Percentiles rank a stretch among this genome's conserved stretches.
phyloP scores from a whole-genome alignment of 768 basidiomycete genomes.

The Paxillus rubicundulus region DNA sequence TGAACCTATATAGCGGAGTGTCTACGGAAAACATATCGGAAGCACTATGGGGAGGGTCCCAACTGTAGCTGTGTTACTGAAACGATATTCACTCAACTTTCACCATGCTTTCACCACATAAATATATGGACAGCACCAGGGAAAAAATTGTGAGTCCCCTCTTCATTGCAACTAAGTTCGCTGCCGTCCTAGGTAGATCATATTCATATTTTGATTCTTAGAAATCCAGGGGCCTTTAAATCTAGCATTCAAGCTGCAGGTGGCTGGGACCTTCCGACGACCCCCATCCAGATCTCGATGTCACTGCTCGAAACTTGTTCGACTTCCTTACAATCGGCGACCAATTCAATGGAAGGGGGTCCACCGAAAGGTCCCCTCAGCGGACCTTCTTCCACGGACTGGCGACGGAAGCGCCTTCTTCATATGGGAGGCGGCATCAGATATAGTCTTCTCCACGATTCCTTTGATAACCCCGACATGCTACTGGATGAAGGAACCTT shows the following conservation, averaged over 20 bases:
- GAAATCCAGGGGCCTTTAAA: not conserved
- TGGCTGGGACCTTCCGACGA: not conserved
- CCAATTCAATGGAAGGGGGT: conserved; percentile 5
- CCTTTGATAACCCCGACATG: conserved; percentile 2
- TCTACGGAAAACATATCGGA: too few relatives aligned
- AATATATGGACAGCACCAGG: too few relatives aligned
- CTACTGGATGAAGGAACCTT: conserved; percentile 35
- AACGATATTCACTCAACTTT: too few relatives aligned
- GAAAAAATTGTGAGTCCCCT: too few relatives aligned
- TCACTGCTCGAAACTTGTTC: conserved; percentile 17
- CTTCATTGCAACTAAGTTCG: too few relatives aligned
- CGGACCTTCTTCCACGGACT: conserved; percentile 55
- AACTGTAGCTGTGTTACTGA: too few relatives aligned
- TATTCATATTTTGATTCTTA: too few relatives aligned
- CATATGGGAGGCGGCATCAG: conserved; percentile 41
- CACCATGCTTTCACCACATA: too few relatives aligned
- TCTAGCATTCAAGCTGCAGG: not conserved
- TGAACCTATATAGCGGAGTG: too few relatives aligned
- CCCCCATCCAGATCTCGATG: conserved; percentile 12
- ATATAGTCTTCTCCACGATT: not conserved
- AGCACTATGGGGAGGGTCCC: too few relatives aligned
- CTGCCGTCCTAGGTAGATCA: too few relatives aligned
- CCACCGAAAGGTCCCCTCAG: conserved; percentile 37
- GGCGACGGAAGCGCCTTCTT: conserved; percentile 60
- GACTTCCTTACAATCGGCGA: conserved; percentile 18